phyloP scores from a whole-genome alignment of 768 basidiomycete genomes.

The Psilocybe subaeruginosa region DNA sequence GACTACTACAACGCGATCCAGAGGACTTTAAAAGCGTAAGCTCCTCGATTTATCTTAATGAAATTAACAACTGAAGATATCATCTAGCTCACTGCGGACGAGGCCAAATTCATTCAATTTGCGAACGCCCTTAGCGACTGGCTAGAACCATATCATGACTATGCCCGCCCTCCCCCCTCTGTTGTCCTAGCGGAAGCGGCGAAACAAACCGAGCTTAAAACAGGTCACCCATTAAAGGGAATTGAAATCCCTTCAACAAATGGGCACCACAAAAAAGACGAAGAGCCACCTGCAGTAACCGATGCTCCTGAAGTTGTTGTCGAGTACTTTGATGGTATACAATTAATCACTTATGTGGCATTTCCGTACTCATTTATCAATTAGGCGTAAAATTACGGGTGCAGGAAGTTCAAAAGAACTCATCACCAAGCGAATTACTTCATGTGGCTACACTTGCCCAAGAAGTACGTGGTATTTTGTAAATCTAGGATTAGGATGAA shows the following conservation, averaged over 20 bases:
- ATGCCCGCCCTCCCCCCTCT: slow-evolving; percentile 70
- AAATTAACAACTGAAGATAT: slow-evolving; percentile 7
- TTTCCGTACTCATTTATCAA: background rate
- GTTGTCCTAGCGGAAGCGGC: slow-evolving; percentile 77
- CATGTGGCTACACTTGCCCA: slow-evolving; percentile 77
- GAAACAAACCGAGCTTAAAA: slow-evolving; percentile 71
- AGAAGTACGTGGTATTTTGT: slow-evolving; percentile 49
- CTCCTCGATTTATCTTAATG: background rate
- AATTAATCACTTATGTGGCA: background rate
- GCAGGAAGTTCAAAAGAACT: slow-evolving; percentile 38
- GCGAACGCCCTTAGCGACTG: slow-evolving; percentile 67
- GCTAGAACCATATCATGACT: slow-evolving; percentile 77
- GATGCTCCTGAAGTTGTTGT: slow-evolving; percentile 59
- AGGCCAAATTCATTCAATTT: slow-evolving; percentile 60
- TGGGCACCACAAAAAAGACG: slow-evolving; percentile 65
- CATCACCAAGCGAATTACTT: slow-evolving; percentile 58
- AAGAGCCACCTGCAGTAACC: slow-evolving; percentile 67
- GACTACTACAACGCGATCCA: slow-evolving; percentile 50
- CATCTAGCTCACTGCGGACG: slow-evolving; percentile 66
- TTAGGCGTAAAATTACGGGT: slow-evolving; percentile 63
- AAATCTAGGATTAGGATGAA: background rate
- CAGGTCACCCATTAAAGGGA: slow-evolving; percentile 68
- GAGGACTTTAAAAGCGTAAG: slow-evolving; percentile 43
- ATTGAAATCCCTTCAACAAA: slow-evolving; percentile 52
- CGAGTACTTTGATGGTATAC: slow-evolving; percentile 66